Evolutionary conservation across 306 rosid species (phyloP).

Genomic region (Prunus persica): Prunus_persica_NCBIv2 NC_034010.1:24455501-24456000

Average conservation of each 20-base stretch:
- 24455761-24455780: slow-evolving; percentile 37
- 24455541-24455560: slow-evolving; percentile 87
- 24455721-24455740: slow-evolving; percentile 79
- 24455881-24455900: slow-evolving; percentile 4
- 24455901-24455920: slow-evolving; percentile 14
- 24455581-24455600: slow-evolving; percentile 61
- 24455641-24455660: neutral
- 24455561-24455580: slow-evolving; percentile 90
- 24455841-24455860: slow-evolving; percentile 5
- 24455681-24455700: slow-evolving; percentile 62
- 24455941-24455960: neutral
- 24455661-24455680: neutral
- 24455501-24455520: slow-evolving; percentile 85
- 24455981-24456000: neutral
- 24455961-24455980: neutral
- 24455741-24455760: slow-evolving; percentile 73
- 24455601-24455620: no score
- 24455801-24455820: neutral
- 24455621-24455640: neutral
- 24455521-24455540: slow-evolving; percentile 80
- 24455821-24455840: neutral
- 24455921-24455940: neutral
- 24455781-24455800: neutral
- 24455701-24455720: slow-evolving; percentile 82
- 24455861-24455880: slow-evolving; percentile 3